Evolutionary conservation across 2,329 filamentous ascomycete genomes (phyloP).

Genomic region (Cladosporium sp.): DNA sequence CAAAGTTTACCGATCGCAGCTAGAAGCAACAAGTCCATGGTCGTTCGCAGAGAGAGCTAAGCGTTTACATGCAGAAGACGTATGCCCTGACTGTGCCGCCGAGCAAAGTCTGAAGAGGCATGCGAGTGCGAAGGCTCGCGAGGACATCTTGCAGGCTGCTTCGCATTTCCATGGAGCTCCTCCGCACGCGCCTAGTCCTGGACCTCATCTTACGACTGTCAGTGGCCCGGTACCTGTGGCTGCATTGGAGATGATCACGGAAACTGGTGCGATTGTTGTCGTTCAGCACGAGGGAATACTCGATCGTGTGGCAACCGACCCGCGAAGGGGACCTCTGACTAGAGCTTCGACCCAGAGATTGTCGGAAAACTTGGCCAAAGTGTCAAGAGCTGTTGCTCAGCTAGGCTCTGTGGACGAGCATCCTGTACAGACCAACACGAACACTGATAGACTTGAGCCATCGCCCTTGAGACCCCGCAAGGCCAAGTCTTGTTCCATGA

Average conservation of each 20-base stretch:
- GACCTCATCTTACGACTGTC: too few species aligned
- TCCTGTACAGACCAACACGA: neutral
- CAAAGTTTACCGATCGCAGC: constrained; percentile 29
- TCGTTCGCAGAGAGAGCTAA: constrained; percentile 25
- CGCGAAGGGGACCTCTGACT: constrained; percentile 23
- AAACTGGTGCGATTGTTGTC: constrained; percentile 14
- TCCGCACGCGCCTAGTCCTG: neutral
- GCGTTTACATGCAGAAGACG: constrained; percentile 30
- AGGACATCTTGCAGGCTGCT: constrained; percentile 1
- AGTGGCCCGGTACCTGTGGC: neutral
- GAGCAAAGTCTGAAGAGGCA: constrained; percentile 31
- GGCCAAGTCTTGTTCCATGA: constrained; percentile 9
- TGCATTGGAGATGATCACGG: neutral
- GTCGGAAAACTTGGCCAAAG: constrained; percentile 15
- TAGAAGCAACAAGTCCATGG: constrained; percentile 38
- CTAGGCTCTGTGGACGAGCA: constrained; percentile 33
- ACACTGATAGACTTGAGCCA: neutral
- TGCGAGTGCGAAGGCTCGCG: neutral
- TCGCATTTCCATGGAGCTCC: neutral
- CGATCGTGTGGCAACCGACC: constrained; percentile 22
- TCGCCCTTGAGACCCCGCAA: neutral
- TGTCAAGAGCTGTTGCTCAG: constrained; percentile 21
- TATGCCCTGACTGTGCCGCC: constrained; percentile 38
- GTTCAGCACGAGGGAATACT: constrained; percentile 21
- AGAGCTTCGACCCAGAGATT: constrained; percentile 16